These are phyloP conservation scores for Leptodermis oblonga DNA, from an alignment of 257 asterid species.

Conservation along the genomic window DNA sequence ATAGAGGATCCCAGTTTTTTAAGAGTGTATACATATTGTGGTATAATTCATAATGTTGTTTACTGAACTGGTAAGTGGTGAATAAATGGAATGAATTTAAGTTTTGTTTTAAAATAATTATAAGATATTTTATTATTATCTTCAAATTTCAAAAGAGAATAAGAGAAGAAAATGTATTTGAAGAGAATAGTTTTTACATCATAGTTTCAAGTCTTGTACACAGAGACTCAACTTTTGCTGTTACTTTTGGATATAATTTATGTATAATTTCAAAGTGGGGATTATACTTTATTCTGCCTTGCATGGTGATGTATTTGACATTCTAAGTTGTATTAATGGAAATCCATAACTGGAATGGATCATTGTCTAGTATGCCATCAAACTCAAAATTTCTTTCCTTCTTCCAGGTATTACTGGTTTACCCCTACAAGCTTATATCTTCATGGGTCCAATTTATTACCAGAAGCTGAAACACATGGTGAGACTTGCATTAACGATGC, in stretches of 20 bases:
- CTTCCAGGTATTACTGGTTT: slow-evolving; percentile 80
- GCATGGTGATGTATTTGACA: background rate
- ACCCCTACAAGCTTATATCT: slow-evolving; percentile 90
- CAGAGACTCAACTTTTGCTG: background rate
- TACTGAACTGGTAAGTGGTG: background rate
- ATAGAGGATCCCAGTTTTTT: background rate
- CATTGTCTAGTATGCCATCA: background rate
- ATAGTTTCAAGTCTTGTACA: background rate
- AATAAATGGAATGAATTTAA: background rate
- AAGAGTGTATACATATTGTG: background rate
- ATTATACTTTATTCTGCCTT: background rate
- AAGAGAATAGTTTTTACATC: background rate
- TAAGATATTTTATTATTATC: background rate
- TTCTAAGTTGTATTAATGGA: background rate
- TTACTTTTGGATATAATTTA: background rate
- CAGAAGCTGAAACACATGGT: slow-evolving; percentile 99
- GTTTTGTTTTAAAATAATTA: background rate
- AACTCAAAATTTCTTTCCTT: slow-evolving; percentile 8
- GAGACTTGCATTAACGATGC: slow-evolving; percentile 15
- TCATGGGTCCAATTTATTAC: slow-evolving; percentile 99
- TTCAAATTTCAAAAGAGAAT: background rate
- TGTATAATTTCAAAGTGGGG: background rate
- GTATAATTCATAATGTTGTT: background rate
- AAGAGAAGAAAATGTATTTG: background rate
- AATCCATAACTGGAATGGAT: background rate